Conservation (phyloP, 805 yeast species). For the Monosporozyma aquatica region DNA sequence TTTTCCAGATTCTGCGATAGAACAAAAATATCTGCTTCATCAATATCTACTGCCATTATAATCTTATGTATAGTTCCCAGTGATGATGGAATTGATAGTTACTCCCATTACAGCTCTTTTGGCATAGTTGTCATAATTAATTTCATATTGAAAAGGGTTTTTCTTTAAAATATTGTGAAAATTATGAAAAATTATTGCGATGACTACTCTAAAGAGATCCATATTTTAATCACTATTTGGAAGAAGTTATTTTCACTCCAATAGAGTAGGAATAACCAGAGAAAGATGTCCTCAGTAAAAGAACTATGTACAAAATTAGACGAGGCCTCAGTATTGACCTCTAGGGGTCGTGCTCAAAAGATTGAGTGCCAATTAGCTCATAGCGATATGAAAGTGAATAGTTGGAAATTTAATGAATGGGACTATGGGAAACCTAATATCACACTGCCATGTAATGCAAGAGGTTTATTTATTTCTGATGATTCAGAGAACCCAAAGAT, state of each 20-base stretch:
- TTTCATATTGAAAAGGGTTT: neutral
- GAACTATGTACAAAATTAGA: slow-evolving; percentile 11
- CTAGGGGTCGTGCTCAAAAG: slow-evolving; percentile 30
- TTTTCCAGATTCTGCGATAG: slow-evolving; percentile 62
- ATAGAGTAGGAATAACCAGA: neutral
- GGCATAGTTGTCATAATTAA: slow-evolving; percentile 4
- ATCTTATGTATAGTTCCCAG: neutral
- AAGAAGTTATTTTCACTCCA: no score
- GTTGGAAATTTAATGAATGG: slow-evolving; percentile 89
- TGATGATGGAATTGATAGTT: no score
- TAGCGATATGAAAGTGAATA: slow-evolving; percentile 21
- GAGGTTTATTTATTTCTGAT: slow-evolving; percentile 66
- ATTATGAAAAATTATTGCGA: neutral
- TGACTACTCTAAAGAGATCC: no score
- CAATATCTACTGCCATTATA: slow-evolving; percentile 39
- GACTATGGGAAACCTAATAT: slow-evolving; percentile 57
- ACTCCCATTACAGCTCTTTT: neutral
- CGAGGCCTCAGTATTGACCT: slow-evolving; percentile 13
- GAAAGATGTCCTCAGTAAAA: neutral
- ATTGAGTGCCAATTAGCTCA: slow-evolving; percentile 23
- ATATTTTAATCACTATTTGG: no score
- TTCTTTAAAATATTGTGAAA: neutral
- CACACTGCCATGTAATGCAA: slow-evolving; percentile 59
- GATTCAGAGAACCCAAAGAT: slow-evolving; percentile 35
- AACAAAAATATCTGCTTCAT: slow-evolving; percentile 78